A percentile compares a stretch with the other conserved stretches of the same genome.
phyloP scores from a whole-genome alignment of 768 basidiomycete genomes.

The Rhodotorula kratochvilovae region DNA sequence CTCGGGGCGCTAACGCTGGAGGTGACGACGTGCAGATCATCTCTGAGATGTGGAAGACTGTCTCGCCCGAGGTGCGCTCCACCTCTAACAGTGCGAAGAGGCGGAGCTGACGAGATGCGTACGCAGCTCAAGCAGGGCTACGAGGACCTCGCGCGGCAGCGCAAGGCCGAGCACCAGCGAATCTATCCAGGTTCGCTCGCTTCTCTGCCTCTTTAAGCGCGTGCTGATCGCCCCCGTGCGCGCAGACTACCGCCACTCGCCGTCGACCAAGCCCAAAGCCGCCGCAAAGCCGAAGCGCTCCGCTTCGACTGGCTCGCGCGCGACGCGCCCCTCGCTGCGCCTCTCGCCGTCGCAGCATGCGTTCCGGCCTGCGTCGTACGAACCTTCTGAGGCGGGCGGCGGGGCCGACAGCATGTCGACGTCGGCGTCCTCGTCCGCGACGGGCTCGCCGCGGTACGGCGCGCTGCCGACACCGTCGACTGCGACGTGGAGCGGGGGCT shows the following conservation, averaged over 20 bases:
- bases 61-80: constrained; percentile 1
- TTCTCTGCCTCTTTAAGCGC: not conserved
- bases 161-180: constrained; percentile 16
- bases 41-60: constrained; percentile 16
- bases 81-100: no score
- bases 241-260: constrained; percentile 1
- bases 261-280: not conserved
- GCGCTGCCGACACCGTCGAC: not conserved
- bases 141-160: constrained; percentile 16
- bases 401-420: not conserved
- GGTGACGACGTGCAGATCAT: constrained; percentile 1
- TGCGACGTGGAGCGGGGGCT: not conserved
- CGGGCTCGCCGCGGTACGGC: not conserved
- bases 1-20: not conserved
- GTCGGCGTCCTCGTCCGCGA: not conserved
- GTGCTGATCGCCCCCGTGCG: not conserved
- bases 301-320: not conserved
- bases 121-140: constrained; percentile 5
- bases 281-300: not conserved
- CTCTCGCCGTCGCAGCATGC: not conserved
- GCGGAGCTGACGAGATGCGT: no score
- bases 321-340: not conserved
- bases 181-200: constrained; percentile 20
- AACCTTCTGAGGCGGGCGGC: no score
- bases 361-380: not conserved